phyloP scores from a whole-genome alignment of 2,329 filamentous ascomycete species.

The Ascochyta fabae region DNA sequence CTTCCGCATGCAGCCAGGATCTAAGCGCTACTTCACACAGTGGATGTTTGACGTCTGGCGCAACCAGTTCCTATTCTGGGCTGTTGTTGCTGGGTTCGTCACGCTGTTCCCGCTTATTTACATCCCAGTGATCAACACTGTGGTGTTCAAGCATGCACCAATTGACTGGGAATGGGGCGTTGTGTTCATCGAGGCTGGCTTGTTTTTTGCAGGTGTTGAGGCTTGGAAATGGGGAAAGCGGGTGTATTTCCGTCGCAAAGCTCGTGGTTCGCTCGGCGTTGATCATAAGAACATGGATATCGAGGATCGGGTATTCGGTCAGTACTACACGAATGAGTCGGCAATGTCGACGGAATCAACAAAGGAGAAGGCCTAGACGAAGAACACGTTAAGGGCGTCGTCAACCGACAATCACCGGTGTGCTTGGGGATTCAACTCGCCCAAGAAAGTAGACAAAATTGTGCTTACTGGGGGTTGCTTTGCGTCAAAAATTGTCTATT shows the following conservation, averaged over 20 bases:
- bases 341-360: background rate
- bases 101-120: slow-evolving; percentile 61
- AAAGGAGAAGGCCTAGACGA: slow-evolving; percentile 4
- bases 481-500: background rate
- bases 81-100: slow-evolving; percentile 53
- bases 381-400: background rate
- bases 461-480: background rate
- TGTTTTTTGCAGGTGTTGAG: slow-evolving; percentile 72
- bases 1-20: slow-evolving; percentile 74
- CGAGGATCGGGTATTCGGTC: slow-evolving; percentile 15
- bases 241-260: slow-evolving; percentile 41
- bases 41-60: slow-evolving; percentile 73
- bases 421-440: slow-evolving; percentile 14
- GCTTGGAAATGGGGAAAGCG: slow-evolving; percentile 72
- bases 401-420: background rate
- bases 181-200: slow-evolving; percentile 64
- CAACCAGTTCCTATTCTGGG: slow-evolving; percentile 68
- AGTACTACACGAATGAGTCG: slow-evolving; percentile 9
- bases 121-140: slow-evolving; percentile 70
- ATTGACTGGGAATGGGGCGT: slow-evolving; percentile 75
- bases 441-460: background rate
- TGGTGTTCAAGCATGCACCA: slow-evolving; percentile 69
- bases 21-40: slow-evolving; percentile 59
- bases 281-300: slow-evolving; percentile 6
- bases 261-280: background rate